Conservation (phyloP, 1,284 basidiomycete genomes). For the Austroboletus niveus region DNA sequence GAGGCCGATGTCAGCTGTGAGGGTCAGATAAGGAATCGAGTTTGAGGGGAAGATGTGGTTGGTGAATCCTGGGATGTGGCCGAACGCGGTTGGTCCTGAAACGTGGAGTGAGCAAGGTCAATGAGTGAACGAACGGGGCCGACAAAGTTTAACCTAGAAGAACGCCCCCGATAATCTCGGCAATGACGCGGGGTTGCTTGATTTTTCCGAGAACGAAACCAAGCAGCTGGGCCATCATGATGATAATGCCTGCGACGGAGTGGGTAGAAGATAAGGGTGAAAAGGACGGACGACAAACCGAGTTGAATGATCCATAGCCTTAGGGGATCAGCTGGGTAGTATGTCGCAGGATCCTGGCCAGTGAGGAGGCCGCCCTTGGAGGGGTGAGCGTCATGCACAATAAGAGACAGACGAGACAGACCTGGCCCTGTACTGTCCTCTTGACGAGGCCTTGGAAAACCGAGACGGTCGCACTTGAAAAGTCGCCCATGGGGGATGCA, state of each 20-base stretch:
- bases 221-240: conserved; percentile 77
- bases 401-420: conserved; percentile 12
- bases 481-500: conserved; percentile 35
- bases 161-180: conserved; percentile 87
- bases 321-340: conserved; percentile 71
- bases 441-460: conserved; percentile 32
- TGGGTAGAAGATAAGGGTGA: neutral
- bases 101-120: neutral
- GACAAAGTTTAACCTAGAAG: conserved; percentile 57
- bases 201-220: conserved; percentile 69
- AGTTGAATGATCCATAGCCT: conserved; percentile 90
- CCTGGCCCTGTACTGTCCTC: conserved; percentile 42
- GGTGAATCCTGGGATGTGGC: conserved; percentile 77
- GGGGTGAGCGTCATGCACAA: neutral
- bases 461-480: conserved; percentile 39
- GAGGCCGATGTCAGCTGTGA: conserved; percentile 91
- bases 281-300: conserved; percentile 44
- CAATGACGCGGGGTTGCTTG: conserved; percentile 84
- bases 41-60: conserved; percentile 74
- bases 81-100: conserved; percentile 74
- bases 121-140: too few species aligned
- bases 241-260: conserved; percentile 39
- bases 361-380: conserved; percentile 67
- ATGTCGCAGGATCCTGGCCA: conserved; percentile 67
- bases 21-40: conserved; percentile 77